Percentiles rank a stretch among this genome's conserved stretches.
Evolutionary conservation across 2,329 filamentous ascomycete species (phyloP).

Genomic region (Neonectria magnoliae): DNA sequence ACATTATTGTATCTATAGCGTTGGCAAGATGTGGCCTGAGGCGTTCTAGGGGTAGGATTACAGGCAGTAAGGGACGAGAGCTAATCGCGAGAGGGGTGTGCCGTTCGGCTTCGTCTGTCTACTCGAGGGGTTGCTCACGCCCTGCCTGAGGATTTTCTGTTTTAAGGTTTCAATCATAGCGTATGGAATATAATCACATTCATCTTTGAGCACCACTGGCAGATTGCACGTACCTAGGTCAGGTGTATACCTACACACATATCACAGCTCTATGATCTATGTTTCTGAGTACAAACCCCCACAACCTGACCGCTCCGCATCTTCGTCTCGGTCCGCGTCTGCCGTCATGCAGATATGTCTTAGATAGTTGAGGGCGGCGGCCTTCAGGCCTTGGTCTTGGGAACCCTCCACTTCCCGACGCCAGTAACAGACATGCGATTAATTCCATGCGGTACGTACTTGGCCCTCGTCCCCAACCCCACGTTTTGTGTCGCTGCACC

Average conservation of each 20-base stretch:
- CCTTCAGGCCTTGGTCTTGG: no score
- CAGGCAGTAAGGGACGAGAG: conserved; percentile 24
- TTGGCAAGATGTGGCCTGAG: conserved; percentile 34
- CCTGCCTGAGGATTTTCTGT: conserved; percentile 12
- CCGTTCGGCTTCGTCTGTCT: conserved; percentile 8
- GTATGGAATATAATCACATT: conserved; percentile 24
- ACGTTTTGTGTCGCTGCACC: conserved; percentile 14
- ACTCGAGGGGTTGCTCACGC: conserved; percentile 9
- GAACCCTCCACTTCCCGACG: conserved; percentile 16
- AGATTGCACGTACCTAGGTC: no score
- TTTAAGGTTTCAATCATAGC: conserved; percentile 19
- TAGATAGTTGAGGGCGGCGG: no score
- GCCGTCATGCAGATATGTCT: no score
- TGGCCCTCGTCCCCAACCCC: conserved; percentile 22
- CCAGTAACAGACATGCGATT: background rate
- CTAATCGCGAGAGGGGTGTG: conserved; percentile 17
- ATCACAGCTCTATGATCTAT: no score
- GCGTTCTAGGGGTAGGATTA: conserved; percentile 42
- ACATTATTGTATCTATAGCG: conserved; percentile 31
- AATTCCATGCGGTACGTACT: conserved; percentile 8
- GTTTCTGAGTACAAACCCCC: no score
- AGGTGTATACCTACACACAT: no score
- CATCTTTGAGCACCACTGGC: no score
- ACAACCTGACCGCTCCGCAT: no score
- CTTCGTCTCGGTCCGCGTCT: no score